phyloP scores from a whole-genome alignment of 1,284 basidiomycete species.

The Cryptococcus hybrid region DNA sequence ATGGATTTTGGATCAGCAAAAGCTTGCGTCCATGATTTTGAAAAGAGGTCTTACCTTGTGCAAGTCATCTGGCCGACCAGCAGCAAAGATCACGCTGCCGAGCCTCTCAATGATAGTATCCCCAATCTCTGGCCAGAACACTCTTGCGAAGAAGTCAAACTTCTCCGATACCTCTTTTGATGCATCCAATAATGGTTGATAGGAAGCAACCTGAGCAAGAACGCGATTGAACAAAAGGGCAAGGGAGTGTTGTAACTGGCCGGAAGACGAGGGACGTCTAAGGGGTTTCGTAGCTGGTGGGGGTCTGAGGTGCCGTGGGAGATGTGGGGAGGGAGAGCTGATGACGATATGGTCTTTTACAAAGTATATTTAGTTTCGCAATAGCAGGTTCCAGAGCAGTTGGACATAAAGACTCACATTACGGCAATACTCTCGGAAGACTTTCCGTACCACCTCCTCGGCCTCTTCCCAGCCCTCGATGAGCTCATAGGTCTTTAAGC shows the following conservation, averaged over 20 bases:
- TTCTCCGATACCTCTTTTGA: conserved; percentile 60
- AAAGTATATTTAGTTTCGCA: background rate
- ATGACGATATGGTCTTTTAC: conserved; percentile 31
- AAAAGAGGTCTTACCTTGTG: conserved; percentile 61
- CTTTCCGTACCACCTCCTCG: conserved; percentile 72
- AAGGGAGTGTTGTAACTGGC: conserved; percentile 46
- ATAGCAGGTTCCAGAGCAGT: background rate
- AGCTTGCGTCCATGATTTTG: background rate
- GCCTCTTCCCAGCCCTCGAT: conserved; percentile 79
- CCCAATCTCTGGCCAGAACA: conserved; percentile 83
- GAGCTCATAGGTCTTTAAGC: conserved; percentile 75
- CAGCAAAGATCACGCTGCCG: conserved; percentile 78
- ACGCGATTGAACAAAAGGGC: conserved; percentile 75
- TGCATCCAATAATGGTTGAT: conserved; percentile 66
- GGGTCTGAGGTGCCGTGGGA: conserved; percentile 29
- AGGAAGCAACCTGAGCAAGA: conserved; percentile 74
- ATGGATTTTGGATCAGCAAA: background rate
- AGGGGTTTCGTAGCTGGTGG: conserved; percentile 16
- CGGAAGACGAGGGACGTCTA: conserved; percentile 12
- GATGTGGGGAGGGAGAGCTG: conserved; percentile 17
- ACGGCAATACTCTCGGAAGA: conserved; percentile 70
- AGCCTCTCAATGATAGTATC: conserved; percentile 77
- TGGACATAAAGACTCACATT: conserved; percentile 55
- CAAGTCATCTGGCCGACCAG: conserved; percentile 85
- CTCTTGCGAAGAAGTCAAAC: conserved; percentile 80